These are phyloP conservation scores for Metschnikowia drakensbergensis DNA, from an alignment of 805 yeast genomes.

Conservation along the genomic window DNA sequence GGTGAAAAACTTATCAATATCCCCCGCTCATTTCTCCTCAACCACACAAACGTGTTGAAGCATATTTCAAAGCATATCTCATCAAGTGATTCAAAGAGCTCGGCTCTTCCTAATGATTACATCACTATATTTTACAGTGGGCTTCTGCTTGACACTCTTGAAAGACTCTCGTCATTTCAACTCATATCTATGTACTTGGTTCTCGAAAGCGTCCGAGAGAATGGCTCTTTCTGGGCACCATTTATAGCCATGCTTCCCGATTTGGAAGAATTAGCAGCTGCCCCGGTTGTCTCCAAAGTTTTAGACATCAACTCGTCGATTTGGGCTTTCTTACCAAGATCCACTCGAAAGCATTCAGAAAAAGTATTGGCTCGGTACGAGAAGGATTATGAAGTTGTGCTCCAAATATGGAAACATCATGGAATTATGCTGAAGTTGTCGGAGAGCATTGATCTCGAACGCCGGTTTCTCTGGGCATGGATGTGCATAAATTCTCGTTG, in stretches of 20 bases:
- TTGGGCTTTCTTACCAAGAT: constrained; percentile 41
- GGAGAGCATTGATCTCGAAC: constrained; percentile 15
- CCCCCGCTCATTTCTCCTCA: constrained; percentile 56
- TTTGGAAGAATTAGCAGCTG: constrained; percentile 44
- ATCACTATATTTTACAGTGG: constrained; percentile 30
- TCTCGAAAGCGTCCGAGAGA: constrained; percentile 39
- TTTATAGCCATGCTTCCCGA: constrained; percentile 65
- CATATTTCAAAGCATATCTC: constrained; percentile 43
- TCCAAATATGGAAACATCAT: not conserved
- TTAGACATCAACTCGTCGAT: constrained; percentile 24
- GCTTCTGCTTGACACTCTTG: constrained; percentile 32
- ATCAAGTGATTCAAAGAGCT: constrained; percentile 24
- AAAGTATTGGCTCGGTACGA: constrained; percentile 42
- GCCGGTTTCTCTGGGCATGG: constrained; percentile 66
- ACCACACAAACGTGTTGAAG: constrained; percentile 47
- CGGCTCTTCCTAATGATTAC: constrained; percentile 21
- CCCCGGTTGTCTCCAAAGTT: constrained; percentile 65
- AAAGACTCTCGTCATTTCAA: constrained; percentile 55
- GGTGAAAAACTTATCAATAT: constrained; percentile 51
- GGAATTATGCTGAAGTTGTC: constrained; percentile 15
- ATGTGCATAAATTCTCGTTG: constrained; percentile 89
- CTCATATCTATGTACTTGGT: constrained; percentile 48
- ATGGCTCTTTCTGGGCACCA: constrained; percentile 59
- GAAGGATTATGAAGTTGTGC: constrained; percentile 43
- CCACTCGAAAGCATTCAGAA: constrained; percentile 37